These are phyloP conservation scores for Aspergillus funiculosus DNA, from an alignment of 495 filamentous ascomycete species.

Conservation along the genomic window DNA sequence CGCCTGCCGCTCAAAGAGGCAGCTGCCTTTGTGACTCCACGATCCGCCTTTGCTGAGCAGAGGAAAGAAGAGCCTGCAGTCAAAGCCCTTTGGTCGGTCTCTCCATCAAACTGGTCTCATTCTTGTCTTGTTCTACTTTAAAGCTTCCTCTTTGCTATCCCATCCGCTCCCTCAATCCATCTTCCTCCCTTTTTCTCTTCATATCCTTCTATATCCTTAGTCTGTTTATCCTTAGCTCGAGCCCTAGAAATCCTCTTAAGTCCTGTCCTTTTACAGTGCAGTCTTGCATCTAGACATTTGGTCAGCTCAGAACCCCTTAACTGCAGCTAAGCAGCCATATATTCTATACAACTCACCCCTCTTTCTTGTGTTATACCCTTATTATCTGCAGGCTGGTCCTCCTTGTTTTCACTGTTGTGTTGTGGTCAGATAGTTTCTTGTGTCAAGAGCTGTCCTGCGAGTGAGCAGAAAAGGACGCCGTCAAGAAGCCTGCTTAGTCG, in stretches of 20 bases:
- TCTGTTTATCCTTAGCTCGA: background rate
- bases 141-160: background rate
- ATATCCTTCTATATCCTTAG: background rate
- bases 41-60: background rate
- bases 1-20: conserved; percentile 4
- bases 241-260: background rate
- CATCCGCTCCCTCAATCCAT: background rate
- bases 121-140: background rate
- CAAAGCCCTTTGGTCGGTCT: too few relatives aligned
- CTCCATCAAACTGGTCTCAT: too few relatives aligned
- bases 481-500: background rate
- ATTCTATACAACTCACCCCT: background rate
- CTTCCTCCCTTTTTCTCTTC: background rate
- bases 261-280: background rate
- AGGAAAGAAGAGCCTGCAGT: conserved; percentile 11
- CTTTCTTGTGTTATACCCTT: background rate
- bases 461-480: background rate
- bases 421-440: background rate
- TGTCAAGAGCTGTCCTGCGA: background rate
- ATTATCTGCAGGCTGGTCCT: background rate
- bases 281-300: too few relatives aligned
- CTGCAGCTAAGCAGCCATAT: too few relatives aligned
- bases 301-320: too few relatives aligned
- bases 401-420: background rate
- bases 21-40: conserved; percentile 3